Conservation (phyloP, 2,329 filamentous ascomycete species). For the Talaromyces sp. region DNA sequence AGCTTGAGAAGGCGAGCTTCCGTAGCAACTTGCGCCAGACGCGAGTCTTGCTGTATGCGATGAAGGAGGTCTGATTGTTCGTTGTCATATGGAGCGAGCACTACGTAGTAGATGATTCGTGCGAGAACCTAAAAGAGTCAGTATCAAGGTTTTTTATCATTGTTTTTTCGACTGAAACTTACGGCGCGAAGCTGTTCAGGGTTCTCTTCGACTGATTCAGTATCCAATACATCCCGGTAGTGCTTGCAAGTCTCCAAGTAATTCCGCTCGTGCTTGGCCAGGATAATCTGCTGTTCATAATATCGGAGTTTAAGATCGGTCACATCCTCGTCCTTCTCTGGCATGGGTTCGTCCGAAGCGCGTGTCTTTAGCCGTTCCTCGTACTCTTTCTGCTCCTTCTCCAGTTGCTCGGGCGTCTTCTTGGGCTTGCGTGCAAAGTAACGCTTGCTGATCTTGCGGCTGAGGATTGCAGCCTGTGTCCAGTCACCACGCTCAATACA, state of each 20-base stretch:
- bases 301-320: conserved; percentile 93
- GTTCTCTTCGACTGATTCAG: conserved; percentile 89
- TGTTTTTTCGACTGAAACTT: conserved; percentile 33
- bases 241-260: conserved; percentile 98
- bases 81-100: conserved; percentile 94
- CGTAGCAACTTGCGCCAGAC: conserved; percentile 68
- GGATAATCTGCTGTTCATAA: conserved; percentile 93
- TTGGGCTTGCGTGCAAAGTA: conserved; percentile 88
- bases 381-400: conserved; percentile 82
- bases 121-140: conserved; percentile 64
- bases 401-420: conserved; percentile 81
- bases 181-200: conserved; percentile 78
- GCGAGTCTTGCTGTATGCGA: conserved; percentile 78
- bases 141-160: not conserved
- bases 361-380: conserved; percentile 70
- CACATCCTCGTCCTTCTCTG: conserved; percentile 78
- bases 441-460: conserved; percentile 91
- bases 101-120: conserved; percentile 95
- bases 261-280: conserved; percentile 95
- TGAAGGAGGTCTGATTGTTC: conserved; percentile 97
- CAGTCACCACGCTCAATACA: conserved; percentile 96
- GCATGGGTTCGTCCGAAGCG: conserved; percentile 68
- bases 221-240: conserved; percentile 94
- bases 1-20: conserved; percentile 86
- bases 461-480: conserved; percentile 90